These are phyloP conservation scores for Malassezia sympodialis DNA, from an alignment of 1,284 basidiomycete genomes.

Conservation along the genomic window DNA sequence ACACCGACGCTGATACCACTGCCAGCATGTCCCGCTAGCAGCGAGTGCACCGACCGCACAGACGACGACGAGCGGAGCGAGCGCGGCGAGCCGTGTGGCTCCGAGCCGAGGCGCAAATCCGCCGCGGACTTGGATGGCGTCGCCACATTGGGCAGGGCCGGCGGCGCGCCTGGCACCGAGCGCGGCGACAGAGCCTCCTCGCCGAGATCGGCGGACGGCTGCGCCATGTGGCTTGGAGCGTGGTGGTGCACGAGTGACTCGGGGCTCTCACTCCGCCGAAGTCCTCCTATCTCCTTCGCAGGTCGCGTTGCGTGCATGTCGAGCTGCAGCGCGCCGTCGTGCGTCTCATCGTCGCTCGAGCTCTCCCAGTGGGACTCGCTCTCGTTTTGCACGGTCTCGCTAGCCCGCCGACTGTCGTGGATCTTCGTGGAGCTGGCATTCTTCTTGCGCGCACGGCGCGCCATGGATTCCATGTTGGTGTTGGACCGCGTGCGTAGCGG, in stretches of 20 bases:
- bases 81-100: background rate
- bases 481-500: background rate
- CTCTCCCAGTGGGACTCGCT: background rate
- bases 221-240: background rate
- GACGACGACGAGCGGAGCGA: constrained; percentile 3
- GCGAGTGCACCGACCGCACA: background rate
- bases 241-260: background rate
- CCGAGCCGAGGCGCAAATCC: background rate
- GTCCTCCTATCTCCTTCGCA: background rate
- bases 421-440: background rate
- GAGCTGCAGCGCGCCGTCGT: background rate
- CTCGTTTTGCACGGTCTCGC: background rate
- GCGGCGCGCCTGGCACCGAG: background rate
- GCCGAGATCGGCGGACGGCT: background rate
- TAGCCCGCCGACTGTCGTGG: background rate
- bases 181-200: background rate
- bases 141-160: background rate
- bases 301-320: background rate
- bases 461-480: background rate
- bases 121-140: background rate
- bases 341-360: background rate
- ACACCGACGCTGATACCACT: background rate
- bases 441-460: background rate
- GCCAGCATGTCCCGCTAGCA: background rate
- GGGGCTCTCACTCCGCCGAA: background rate